Evolutionary conservation across 1,284 basidiomycete species (phyloP), one percentile per base, ranked within the genome.

Genomic region (Chondrostereum purpureum): DNA sequence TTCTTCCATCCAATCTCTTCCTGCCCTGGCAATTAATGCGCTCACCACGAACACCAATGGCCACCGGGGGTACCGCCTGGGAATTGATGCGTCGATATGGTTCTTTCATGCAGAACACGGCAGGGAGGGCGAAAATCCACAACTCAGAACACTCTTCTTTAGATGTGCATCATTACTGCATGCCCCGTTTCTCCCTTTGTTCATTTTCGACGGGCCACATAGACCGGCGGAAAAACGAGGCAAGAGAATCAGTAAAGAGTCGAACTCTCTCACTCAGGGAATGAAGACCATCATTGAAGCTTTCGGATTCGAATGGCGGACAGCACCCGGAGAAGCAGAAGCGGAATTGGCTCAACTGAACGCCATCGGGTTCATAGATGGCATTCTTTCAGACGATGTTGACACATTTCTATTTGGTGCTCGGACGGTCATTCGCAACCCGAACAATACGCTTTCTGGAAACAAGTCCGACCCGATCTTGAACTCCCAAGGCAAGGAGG

Each of bases 381-480:
- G 83, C 0, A 78, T 98, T 8, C 69, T 96, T 27, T 92, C 92
- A 0, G 94, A 98, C 64, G 95, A 97, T 55, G 90, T 91, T 0
- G 95, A 98, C 57, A 91, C 83, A 20, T 83, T 97, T 53, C 63
- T 97, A 2, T 98, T 98, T 53, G 94, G 94, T 11, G 92, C 91
- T 0, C 73, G 66, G 2, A 79, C 79, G 36, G 78, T 97, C 20
- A 78, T 96, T 50, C 78, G 92, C 52, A 89, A 88, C 19, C 51
- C 45, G 11, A 52, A 46, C 33, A 52, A 49, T 19, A 54, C 50
- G 16, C 42, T 43, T n/a, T 61, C 34, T 11, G 41, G 40, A 43
- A 17, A 46, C 50, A 67, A 72, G 62, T 65, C 44, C 17, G 48
- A 46, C 54, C 73, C 77, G 0, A 65, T 76, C 39, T 71, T 78